Conservation (phyloP, 78 protist genomes). For the Emiliania huxleyi region DNA sequence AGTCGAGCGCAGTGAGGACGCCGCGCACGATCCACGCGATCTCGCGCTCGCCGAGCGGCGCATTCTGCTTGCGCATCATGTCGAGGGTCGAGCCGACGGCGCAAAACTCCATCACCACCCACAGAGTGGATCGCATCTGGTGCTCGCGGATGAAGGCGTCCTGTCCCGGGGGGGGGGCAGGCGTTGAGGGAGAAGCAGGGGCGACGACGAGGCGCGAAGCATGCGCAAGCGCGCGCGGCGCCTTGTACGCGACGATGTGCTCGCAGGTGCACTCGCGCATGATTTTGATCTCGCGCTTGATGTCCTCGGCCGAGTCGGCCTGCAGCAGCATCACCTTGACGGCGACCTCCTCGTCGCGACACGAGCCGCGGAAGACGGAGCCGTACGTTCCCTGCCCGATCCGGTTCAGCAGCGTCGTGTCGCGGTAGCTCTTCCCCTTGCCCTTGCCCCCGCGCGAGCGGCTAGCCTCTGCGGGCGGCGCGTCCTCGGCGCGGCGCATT, state of each 20-base stretch:
- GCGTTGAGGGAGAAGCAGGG: no score
- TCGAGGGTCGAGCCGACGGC: neutral
- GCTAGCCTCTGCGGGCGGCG: no score
- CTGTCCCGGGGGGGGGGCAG: no score
- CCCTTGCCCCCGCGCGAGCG: neutral
- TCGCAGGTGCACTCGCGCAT: neutral
- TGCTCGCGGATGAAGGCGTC: neutral
- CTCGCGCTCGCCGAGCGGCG: neutral
- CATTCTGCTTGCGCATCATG: neutral
- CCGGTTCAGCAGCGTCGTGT: neutral
- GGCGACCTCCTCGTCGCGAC: neutral
- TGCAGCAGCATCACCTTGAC: conserved; percentile 2
- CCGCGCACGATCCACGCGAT: neutral
- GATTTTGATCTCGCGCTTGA: conserved; percentile 14
- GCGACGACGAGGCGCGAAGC: no score
- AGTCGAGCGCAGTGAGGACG: neutral
- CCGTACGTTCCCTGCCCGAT: conserved; percentile 4
- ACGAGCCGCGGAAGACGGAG: neutral
- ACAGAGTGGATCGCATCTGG: neutral
- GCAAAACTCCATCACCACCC: conserved; percentile 7
- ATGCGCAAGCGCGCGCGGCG: no score
- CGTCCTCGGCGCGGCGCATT: no score
- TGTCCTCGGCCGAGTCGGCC: neutral
- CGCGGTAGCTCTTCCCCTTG: neutral
- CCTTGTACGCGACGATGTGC: neutral